Evolutionary conservation across 345 rosid genomes (phyloP), one percentile per base, ranked within the genome.

Genomic region (Clarkia xantiana): DNA sequence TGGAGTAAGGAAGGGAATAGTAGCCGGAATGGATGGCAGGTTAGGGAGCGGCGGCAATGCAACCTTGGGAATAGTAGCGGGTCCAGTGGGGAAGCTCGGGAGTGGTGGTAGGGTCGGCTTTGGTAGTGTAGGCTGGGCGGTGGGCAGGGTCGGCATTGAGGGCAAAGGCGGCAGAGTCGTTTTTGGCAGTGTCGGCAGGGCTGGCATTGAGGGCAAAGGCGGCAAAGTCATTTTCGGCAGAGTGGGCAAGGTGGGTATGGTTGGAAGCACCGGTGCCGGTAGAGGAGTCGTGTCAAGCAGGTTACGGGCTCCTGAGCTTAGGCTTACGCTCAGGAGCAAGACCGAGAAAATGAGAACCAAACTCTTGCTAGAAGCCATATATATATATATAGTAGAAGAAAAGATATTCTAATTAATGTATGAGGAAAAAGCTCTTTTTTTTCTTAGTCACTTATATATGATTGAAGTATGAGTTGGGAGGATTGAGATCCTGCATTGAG

Each of bases 241-340:
- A 12, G 54, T 2, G 0, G 67, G 66, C 44, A 63, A 44, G 36
- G 25, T 52, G 36, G 59, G 67, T 3, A 54, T 51, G 23, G 54
- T 22, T 8, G 74, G 67, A 19, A 57, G 14, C 25, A 53, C 41
- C 8, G 61, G 61, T 22, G 42, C 36, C 10, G 25, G 14, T 2
- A 67, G 71, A 47, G 54, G 18, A 40, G 58, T 36, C 0, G 53
- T 57, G 9, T 66, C 68, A 42, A 66, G 40, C 9, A 66, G 69
- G 42, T 55, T 45, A 13, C 73, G 67, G 44, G 67, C 67, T 9
- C 70, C 73, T 40, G 12, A 3, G 36, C 58, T 48, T 3, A 55
- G 39, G 1, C 62, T 23, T 9, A 59, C 40, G 59, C 63, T 45
- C 1, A 57, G 57, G 3, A 53, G 48, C 16, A 63, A 25, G 10